phyloP scores from a whole-genome alignment of 257 asterid genomes.

The Penstemon eatonii region DNA sequence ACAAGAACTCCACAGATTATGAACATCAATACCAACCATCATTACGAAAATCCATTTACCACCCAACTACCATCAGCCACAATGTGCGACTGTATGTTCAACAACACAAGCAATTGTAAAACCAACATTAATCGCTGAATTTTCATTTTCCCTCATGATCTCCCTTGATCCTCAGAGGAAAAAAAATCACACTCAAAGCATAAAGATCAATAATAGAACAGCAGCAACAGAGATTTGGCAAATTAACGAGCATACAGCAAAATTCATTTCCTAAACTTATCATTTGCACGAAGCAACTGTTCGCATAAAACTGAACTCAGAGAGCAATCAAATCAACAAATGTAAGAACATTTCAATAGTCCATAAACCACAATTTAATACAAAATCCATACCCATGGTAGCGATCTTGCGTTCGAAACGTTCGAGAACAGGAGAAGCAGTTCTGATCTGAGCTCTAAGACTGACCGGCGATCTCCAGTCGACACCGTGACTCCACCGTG shows the following conservation, averaged over 20 bases:
- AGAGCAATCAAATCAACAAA: neutral
- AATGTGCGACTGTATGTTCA: neutral
- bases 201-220: neutral
- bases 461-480: constrained; percentile 47
- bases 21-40: neutral
- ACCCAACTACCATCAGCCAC: neutral
- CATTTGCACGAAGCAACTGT: neutral
- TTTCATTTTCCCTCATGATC: neutral
- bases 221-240: neutral
- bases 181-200: neutral
- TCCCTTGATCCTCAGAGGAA: neutral
- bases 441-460: constrained; percentile 63
- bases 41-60: neutral
- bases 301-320: neutral
- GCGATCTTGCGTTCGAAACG: constrained; percentile 57
- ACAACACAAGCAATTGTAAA: neutral
- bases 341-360: neutral
- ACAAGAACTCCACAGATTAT: neutral
- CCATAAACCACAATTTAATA: constrained; percentile 14
- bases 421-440: constrained; percentile 48
- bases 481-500: constrained; percentile 55
- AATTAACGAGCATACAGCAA: neutral
- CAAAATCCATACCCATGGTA: constrained; percentile 59
- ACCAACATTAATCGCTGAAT: too few species aligned
- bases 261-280: constrained; percentile 8